phyloP scores from a whole-genome alignment of 768 basidiomycete species.

The Infundibulicybe gibba region DNA sequence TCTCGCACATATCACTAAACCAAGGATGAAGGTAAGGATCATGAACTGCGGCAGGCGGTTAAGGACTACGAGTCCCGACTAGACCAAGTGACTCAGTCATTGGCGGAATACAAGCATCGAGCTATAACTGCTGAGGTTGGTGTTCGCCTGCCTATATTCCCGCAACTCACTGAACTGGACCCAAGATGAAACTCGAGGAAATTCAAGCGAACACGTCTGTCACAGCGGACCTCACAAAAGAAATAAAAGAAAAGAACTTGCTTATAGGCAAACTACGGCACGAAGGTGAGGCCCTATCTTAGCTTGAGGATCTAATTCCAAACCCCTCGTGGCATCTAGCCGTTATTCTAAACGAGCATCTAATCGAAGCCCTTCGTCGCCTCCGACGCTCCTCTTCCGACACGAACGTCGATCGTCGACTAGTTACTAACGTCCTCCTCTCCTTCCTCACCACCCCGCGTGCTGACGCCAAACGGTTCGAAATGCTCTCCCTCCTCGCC shows the following conservation, averaged over 20 bases:
- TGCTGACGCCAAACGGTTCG: conserved; percentile 91
- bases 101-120: conserved; percentile 90
- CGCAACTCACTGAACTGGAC: conserved; percentile 2
- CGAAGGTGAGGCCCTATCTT: conserved; percentile 58
- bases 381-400: conserved; percentile 84
- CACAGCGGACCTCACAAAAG: conserved; percentile 76
- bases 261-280: conserved; percentile 94
- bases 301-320: neutral
- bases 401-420: conserved; percentile 88
- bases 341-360: conserved; percentile 95
- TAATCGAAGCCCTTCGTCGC: conserved; percentile 96
- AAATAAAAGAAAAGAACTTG: conserved; percentile 94
- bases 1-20: neutral
- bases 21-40: conserved; percentile 70
- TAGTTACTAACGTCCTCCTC: conserved; percentile 92
- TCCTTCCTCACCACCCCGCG: conserved; percentile 89
- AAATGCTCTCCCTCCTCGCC: conserved; percentile 87
- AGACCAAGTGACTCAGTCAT: conserved; percentile 59
- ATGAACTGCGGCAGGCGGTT: conserved; percentile 82
- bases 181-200: conserved; percentile 73
- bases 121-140: conserved; percentile 82
- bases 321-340: conserved; percentile 37
- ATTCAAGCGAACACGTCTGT: conserved; percentile 60
- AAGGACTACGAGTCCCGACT: conserved; percentile 80
- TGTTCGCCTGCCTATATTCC: neutral